Base-by-base conservation (phyloP, 2,329 filamentous ascomycete species). In the Dothistroma septosporum region DNA sequence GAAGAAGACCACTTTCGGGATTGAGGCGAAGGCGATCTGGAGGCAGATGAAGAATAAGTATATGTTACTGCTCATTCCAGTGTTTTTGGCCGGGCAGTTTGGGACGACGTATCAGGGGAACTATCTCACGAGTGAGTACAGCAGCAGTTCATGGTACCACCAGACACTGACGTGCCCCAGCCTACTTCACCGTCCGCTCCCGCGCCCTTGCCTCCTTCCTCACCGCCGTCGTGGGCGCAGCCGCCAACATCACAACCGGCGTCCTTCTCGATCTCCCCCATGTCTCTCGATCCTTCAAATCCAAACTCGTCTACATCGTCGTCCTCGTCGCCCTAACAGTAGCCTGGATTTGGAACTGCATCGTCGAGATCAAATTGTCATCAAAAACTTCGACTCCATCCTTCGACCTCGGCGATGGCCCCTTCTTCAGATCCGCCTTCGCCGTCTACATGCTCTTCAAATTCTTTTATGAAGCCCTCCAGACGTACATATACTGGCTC, bases 41-140 rank as follows among this genome's bases (percentile, higher is more conserved):
- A 61, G 61, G 31, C 64, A 66, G 37, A 68, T 62, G 55, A 65
- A 44, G 53, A 65, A 71, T 9, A 69, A 61, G 28, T 65, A 77
- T 57, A 71, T 78, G 53, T 53, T 78, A 2, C 65, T 79, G 19
- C 64, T 79, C 1, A 63, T 78, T 8, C 77, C 76, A 1, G 64
- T 78, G 9, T 78, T 79, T 65, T 75, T 63, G 68, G 72, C 31
- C 70, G 75, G 76, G 67, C 75, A 76, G 2, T 74, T 74, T 0
- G 77, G 77, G 54, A 77, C 77, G 63, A 78, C 76, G 56, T 78
- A 78, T 60, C 74, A 60, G 22, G 76, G 78, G 53, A 81, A 82
- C 63, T 83, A 82, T 61, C 75, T 81, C 55, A 76, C 57, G 4
- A 58, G 56, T 58, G 14, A 52, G 56, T 53, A 28, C 12, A 32